phyloP scores from a whole-genome alignment of 345 rosid species.

The Turritis glabra region DNA sequence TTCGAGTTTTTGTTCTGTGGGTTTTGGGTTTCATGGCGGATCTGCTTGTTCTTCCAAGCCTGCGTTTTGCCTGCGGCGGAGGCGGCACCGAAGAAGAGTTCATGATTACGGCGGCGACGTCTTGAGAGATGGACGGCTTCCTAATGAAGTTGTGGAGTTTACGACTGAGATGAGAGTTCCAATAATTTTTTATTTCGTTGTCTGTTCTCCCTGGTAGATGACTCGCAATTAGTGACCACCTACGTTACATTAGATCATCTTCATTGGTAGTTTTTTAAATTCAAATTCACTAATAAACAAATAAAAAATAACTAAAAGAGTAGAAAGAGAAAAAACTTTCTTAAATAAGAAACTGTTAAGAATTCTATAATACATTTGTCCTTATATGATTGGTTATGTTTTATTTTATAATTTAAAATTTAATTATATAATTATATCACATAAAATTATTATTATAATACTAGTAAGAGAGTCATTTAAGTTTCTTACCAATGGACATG shows the following conservation, averaged over 20 bases:
- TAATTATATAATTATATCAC: no score
- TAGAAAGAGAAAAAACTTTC: no score
- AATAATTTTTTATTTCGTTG: constrained; percentile 76
- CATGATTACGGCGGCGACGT: constrained; percentile 1
- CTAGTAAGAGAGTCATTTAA: no score
- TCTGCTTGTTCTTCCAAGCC: constrained; percentile 36
- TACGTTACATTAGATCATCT: constrained; percentile 35
- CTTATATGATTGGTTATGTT: no score
- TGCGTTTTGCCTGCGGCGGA: constrained; percentile 22
- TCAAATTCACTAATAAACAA: no score
- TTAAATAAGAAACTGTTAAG: no score
- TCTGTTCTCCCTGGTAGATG: constrained; percentile 79
- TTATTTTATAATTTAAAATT: no score
- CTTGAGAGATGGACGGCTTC: constrained; percentile 27
- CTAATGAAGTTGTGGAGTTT: constrained; percentile 49
- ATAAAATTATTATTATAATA: no score
- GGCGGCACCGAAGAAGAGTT: constrained; percentile 24
- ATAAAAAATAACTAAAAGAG: no score
- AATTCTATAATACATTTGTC: no score
- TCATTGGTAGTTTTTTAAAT: no score
- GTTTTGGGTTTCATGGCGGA: constrained; percentile 38
- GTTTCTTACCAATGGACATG: no score
- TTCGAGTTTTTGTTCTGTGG: constrained; percentile 3
- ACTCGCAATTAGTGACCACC: constrained; percentile 78
- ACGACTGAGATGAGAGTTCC: constrained; percentile 75